Base-by-base conservation (phyloP, 768 basidiomycete species). In the Leccinum broughii region DNA sequence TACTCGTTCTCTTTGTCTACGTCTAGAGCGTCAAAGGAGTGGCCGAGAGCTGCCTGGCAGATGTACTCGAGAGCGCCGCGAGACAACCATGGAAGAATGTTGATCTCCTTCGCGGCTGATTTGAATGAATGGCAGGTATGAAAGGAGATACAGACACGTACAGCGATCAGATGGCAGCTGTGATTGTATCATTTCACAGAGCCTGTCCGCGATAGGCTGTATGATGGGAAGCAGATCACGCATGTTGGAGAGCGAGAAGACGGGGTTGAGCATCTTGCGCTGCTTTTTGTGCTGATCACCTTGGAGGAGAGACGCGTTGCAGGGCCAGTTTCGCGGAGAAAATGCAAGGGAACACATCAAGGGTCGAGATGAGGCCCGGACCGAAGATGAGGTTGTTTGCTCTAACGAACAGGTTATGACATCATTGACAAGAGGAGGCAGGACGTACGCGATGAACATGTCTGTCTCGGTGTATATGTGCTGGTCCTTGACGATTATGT, bases 1-100 rank as follows among this genome's bases (percentile, higher is more conserved):
- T 76, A 77, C 8, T 66, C 65, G 48, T 68, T 71, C 39, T 66
- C 63, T 24, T 66, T 67, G 20, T 58, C 54, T 4, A 66, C 22
- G 11, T 75, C 67, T 1, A 77, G 59, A 2, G 68, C 71, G 14
- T 72, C 61, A 54, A 78, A 72, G 3, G 68, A 69, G 58, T 77
- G 68, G 0, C 78, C 77, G 0, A 78, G 60, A 3, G 68, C 67
- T 8, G 70, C 74, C 52, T 74, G 72, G 11, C 69, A 70, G 30
- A 78, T 68, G 53, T 76, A 77, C 55, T 78, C 77, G 14, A 78
- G 63, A 24, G 78, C 72, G 7, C 65, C 69, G 1, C 72, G 68
- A 17, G 68, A 66, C 41, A 76, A 60, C 74, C 72, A 78, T 7
- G 70, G 68, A 17, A 75, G 64, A 0, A 79, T 9, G 22, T 78